Percentiles rank a stretch among this genome's conserved stretches.
phyloP scores from a whole-genome alignment of 1,284 basidiomycete species.

The Microbotryum violaceum region DNA sequence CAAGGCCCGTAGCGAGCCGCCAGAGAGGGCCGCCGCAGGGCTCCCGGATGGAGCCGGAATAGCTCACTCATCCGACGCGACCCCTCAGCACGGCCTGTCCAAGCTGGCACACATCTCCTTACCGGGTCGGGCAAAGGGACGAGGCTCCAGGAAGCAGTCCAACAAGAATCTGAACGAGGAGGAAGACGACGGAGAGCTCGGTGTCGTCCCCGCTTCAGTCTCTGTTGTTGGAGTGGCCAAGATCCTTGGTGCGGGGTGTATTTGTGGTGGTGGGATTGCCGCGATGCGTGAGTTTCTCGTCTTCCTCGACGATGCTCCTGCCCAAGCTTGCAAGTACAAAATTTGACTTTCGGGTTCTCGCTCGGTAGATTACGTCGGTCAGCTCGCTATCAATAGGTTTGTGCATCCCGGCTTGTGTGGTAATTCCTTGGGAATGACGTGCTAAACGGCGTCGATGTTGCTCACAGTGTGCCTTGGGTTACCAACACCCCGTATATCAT shows the following conservation, averaged over 20 bases:
- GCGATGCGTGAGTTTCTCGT: conserved; percentile 43
- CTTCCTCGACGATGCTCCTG: background rate
- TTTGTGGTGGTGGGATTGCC: conserved; percentile 45
- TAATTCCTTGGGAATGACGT: too few relatives aligned
- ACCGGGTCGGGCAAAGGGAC: conserved; percentile 29
- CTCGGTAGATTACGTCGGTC: conserved; percentile 45
- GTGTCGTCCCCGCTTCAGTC: conserved; percentile 37
- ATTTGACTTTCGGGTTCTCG: conserved; percentile 4
- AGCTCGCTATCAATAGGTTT: conserved; percentile 42
- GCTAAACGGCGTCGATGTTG: too few relatives aligned
- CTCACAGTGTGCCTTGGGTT: conserved; percentile 39
- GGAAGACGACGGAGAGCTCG: conserved; percentile 37
- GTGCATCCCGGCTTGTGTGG: too few relatives aligned
- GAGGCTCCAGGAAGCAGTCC: conserved; percentile 30
- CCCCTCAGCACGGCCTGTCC: background rate
- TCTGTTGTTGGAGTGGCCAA: conserved; percentile 42
- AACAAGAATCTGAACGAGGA: conserved; percentile 7
- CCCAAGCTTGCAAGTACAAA: background rate
- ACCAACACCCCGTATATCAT: conserved; percentile 42
- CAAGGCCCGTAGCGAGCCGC: too few relatives aligned
- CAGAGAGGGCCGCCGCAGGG: too few relatives aligned
- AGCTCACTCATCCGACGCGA: too few relatives aligned
- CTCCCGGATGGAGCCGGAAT: too few relatives aligned
- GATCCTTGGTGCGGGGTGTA: conserved; percentile 42
- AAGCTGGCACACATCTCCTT: conserved; percentile 34